phyloP scores from a whole-genome alignment of 2,329 filamentous ascomycete genomes.

The Ophiobolus disseminans region DNA sequence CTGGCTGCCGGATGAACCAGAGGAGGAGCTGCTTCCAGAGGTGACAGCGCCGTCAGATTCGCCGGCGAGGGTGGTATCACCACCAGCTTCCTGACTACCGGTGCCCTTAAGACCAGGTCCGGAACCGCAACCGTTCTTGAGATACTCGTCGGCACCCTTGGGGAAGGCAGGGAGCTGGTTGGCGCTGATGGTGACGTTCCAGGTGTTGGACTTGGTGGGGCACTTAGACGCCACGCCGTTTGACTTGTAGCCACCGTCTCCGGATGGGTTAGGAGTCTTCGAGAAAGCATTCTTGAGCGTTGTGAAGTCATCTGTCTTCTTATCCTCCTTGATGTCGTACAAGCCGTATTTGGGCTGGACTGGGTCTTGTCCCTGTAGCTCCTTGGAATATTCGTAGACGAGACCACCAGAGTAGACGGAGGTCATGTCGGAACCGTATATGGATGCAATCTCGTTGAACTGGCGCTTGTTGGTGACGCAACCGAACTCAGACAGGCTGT shows the following conservation, averaged over 20 bases:
- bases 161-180: conserved; percentile 66
- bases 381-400: conserved; percentile 89
- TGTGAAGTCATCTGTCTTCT: conserved; percentile 69
- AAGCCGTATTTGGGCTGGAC: conserved; percentile 76
- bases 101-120: conserved; percentile 63
- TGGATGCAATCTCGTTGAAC: conserved; percentile 78
- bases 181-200: conserved; percentile 59
- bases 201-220: conserved; percentile 61
- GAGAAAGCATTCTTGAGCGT: conserved; percentile 60
- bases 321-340: conserved; percentile 68
- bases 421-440: conserved; percentile 87
- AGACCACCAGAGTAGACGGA: conserved; percentile 92
- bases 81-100: conserved; percentile 64
- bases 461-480: conserved; percentile 83
- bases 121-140: conserved; percentile 64
- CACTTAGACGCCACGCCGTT: conserved; percentile 61
- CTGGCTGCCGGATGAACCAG: conserved; percentile 29
- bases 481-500: conserved; percentile 85
- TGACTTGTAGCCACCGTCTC: conserved; percentile 66
- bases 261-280: conserved; percentile 59
- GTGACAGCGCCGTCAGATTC: conserved; percentile 59
- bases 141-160: conserved; percentile 61
- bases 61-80: conserved; percentile 54
- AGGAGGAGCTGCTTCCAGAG: conserved; percentile 39
- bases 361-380: no score